These are phyloP conservation scores for Melaleuca alternifolia DNA, from an alignment of 345 rosid genomes.

Conservation along the genomic window DNA sequence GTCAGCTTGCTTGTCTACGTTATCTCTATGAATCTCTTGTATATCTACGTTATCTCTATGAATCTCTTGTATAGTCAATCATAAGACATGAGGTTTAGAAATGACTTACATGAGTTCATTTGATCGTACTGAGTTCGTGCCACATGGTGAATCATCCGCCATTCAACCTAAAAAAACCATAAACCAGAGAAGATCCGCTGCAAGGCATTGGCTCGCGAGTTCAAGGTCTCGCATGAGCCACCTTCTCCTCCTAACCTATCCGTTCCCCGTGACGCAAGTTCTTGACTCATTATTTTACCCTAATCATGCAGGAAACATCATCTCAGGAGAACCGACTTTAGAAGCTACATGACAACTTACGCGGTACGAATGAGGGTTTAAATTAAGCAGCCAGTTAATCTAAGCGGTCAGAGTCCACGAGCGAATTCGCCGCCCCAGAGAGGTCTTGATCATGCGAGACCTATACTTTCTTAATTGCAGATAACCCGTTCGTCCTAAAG, in stretches of 20 bases:
- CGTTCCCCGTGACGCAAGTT: background rate
- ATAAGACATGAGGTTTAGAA: background rate
- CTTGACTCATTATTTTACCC: background rate
- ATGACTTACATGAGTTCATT: background rate
- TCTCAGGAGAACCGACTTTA: background rate
- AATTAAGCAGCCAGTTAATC: background rate
- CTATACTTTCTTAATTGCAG: background rate
- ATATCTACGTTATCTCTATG: background rate
- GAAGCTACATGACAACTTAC: background rate
- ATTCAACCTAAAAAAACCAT: background rate
- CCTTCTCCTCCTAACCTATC: background rate
- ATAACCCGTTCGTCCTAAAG: background rate
- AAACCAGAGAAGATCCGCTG: background rate
- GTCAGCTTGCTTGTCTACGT: background rate
- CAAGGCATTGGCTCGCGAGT: background rate
- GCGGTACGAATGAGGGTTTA: background rate
- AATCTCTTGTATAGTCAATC: background rate
- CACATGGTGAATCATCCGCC: background rate
- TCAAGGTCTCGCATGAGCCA: background rate
- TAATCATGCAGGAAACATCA: background rate
- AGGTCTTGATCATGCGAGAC: background rate
- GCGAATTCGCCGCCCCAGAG: background rate
- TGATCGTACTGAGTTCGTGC: background rate
- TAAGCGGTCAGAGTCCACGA: background rate
- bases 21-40: background rate